phyloP scores from a whole-genome alignment of 2,329 filamentous ascomycete genomes.

The Proliferodiscus dingleyae region DNA sequence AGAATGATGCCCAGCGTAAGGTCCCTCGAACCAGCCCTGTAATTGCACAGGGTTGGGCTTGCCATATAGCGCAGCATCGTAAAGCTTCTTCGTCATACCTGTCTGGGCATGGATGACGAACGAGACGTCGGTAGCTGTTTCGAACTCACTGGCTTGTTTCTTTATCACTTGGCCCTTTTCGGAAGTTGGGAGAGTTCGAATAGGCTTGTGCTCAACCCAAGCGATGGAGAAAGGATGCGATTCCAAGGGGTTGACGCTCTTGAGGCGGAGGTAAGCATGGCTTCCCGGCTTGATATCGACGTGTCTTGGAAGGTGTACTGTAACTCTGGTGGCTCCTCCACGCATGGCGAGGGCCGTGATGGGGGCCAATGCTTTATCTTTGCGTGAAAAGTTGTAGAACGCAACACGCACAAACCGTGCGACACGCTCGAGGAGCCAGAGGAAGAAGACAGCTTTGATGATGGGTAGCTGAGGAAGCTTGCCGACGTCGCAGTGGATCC shows the following conservation, averaged over 20 bases:
- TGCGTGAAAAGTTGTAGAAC: conserved; percentile 55
- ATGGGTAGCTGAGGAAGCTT: conserved; percentile 64
- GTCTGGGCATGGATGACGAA: conserved; percentile 85
- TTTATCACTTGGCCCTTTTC: conserved; percentile 33
- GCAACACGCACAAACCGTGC: conserved; percentile 58
- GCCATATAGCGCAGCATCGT: conserved; percentile 54
- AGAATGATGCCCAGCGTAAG: conserved; percentile 78
- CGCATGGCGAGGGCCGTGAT: conserved; percentile 64
- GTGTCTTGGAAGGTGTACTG: conserved; percentile 62
- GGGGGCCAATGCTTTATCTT: conserved; percentile 48
- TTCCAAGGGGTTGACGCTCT: conserved; percentile 61
- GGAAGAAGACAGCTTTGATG: conserved; percentile 65
- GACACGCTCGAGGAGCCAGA: conserved; percentile 72
- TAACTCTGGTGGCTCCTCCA: conserved; percentile 66
- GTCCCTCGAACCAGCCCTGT: conserved; percentile 75
- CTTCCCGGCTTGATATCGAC: conserved; percentile 64
- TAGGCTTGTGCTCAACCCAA: conserved; percentile 58
- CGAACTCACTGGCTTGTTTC: conserved; percentile 36
- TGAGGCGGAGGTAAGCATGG: conserved; percentile 71
- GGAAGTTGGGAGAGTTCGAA: conserved; percentile 30
- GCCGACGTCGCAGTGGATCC: conserved; percentile 70
- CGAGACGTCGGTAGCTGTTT: conserved; percentile 53
- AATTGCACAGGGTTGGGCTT: conserved; percentile 9
- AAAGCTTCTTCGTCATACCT: conserved; percentile 81
- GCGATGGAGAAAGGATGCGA: conserved; percentile 76